Evolutionary conservation across 1,284 basidiomycete species (phyloP).

Genomic region (Trametes polyzona): DNA sequence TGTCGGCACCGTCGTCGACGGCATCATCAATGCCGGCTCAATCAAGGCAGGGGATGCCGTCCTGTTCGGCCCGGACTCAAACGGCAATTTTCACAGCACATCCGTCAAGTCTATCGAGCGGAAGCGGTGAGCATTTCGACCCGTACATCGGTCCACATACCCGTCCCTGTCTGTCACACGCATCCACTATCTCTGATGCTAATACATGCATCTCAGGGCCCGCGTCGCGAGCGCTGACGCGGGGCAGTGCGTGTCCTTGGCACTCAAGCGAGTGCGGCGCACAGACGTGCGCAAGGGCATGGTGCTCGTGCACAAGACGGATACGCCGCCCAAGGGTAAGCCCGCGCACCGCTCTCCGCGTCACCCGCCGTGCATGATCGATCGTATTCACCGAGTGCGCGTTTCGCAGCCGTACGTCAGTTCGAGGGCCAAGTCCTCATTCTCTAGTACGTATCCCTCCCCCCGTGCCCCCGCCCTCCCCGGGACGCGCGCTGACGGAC

Average conservation of each 20-base stretch:
- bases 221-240: conserved; percentile 87
- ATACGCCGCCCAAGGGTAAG: conserved; percentile 77
- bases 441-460: conserved; percentile 60
- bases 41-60: conserved; percentile 83
- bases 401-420: conserved; percentile 62
- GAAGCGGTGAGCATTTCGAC: conserved; percentile 75
- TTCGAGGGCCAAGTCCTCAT: conserved; percentile 89
- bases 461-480: not conserved
- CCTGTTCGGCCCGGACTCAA: conserved; percentile 90
- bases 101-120: conserved; percentile 93
- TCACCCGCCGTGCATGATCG: not conserved
- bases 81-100: conserved; percentile 87
- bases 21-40: conserved; percentile 81
- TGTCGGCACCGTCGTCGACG: conserved; percentile 94
- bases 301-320: conserved; percentile 86
- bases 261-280: conserved; percentile 87
- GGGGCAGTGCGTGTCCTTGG: conserved; percentile 94
- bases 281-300: conserved; percentile 92
- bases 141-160: not conserved
- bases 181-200: not conserved
- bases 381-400: not conserved
- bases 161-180: not conserved
- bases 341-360: not conserved
- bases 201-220: conserved; percentile 52
- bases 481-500: not conserved